Evolutionary conservation across 441 rosid genomes (phyloP), one percentile per base, ranked within the genome.

Genomic region (Sinapis alba): DNA sequence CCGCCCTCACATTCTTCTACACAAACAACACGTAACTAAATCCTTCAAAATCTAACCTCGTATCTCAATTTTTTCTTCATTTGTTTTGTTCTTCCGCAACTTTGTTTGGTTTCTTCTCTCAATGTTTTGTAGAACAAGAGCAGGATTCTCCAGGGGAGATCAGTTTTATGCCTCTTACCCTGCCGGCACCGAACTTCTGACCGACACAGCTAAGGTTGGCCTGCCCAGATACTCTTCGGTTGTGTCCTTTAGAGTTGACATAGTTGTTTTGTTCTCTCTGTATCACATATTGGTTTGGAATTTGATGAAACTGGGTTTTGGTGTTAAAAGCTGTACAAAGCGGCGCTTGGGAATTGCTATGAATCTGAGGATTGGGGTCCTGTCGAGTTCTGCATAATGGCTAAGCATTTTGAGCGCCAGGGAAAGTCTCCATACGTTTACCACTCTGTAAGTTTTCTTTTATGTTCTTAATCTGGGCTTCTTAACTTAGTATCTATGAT

Each of bases 91-190:
- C n/a, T n/a, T n/a, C n/a, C n/a, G n/a, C n/a, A n/a, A n/a, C n/a
- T n/a, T n/a, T n/a, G n/a, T n/a, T n/a, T n/a, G n/a, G n/a, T n/a
- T n/a, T n/a, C n/a, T n/a, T n/a, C n/a, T n/a, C n/a, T n/a, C n/a
- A n/a, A n/a, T n/a, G n/a, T n/a, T n/a, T n/a, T n/a, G n/a, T n/a
- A n/a, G n/a, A n/a, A n/a, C n/a, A n/a, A n/a, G n/a, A n/a, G n/a
- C n/a, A n/a, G n/a, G n/a, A n/a, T n/a, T n/a, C 81, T 91, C 98
- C 2, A 91, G 93, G 54, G 99, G 78, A 0, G 98, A 93, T 73
- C 98, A 95, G 84, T 95, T 87, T 69, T 95, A 91, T 80, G 98
- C 96, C 12, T 85, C 99, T 20, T 95, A 90, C 68, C 97, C 97
- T 1, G 91, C 94, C 26, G 99, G 98, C 20, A 95, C 97, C 7